A percentile compares a stretch with the other conserved stretches of the same genome.
Conservation (phyloP, 192 early-diverging fungal species). For the Cetraspora pellucida region DNA sequence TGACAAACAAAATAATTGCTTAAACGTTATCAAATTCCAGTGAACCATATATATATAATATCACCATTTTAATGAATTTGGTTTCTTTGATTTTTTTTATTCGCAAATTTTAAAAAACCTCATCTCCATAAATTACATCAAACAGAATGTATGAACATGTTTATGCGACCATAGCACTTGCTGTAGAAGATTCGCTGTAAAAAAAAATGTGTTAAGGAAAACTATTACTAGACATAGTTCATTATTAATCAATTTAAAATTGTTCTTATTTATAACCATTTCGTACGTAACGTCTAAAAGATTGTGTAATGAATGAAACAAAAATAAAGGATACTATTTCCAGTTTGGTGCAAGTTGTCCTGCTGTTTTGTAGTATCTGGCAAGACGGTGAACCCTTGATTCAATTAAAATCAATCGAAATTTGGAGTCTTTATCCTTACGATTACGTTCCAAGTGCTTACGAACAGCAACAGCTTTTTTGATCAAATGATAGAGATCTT, state of each 20-base stretch:
- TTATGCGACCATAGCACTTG: constrained; percentile 34
- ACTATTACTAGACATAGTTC: neutral
- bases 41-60: no score
- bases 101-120: neutral
- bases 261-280: neutral
- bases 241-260: neutral
- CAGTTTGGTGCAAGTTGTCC: constrained; percentile 97
- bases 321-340: constrained; percentile 84
- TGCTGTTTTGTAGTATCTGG: constrained; percentile 97
- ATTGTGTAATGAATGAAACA: no score
- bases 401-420: constrained; percentile 98
- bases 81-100: neutral
- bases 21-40: neutral
- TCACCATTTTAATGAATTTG: neutral
- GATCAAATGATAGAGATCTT: constrained; percentile 99
- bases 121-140: neutral
- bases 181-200: constrained; percentile 34
- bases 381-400: constrained; percentile 97
- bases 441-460: constrained; percentile 98
- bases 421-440: constrained; percentile 99
- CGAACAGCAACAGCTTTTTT: constrained; percentile 99
- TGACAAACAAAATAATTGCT: neutral
- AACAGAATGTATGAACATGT: neutral
- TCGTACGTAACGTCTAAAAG: neutral
- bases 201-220: constrained; percentile 11